Base-by-base conservation (phyloP, 2,329 filamentous ascomycete genomes). In the Fusarium sp. region DNA sequence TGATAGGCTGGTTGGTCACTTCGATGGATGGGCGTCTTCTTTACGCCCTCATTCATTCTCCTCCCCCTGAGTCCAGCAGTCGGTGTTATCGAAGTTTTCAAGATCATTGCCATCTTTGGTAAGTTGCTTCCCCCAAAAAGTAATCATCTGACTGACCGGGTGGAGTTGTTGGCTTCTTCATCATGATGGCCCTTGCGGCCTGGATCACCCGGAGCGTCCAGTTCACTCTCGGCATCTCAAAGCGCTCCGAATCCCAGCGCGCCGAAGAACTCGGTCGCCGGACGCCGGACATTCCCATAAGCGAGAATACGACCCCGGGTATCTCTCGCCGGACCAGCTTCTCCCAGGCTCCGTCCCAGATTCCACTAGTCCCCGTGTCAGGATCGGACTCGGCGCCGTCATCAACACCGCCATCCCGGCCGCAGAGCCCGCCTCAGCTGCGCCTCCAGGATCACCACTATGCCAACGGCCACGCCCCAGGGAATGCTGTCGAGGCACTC, bases 41-140 rank as follows among this genome's bases (percentile, higher is more conserved):
- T 91, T 73, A 89, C 86, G 4, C 89, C 88, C 10, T 86, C 88
- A 0, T 91, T 91, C 80, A 85, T 91, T 9, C 82, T 90, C 31
- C 81, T 91, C 1, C 89, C 89, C 8, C 81, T 91, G 2, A 90
- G 88, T 72, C 85, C 88, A 2, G 72, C 84, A 0, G 88, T 91
- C 20, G 84, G 87, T 22, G 84, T 85, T 2, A 74, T 84, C 0
- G 89, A 91, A 74, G 87, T 91, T 14, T 84, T 84, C 42, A 90
- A 90, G 75, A 89, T 91, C 44, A 88, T 91, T 69, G 87, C 83
- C 27, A 86, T 91, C 2, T 91, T 91, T 75, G 74, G 89, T 90
- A 74, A 76, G 86, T 79, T 8, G 6, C 24, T 12, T 9, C 11
- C 11, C 35, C 20, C 1, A 12, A 14, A 8, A 22, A 12, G 6